Evolutionary conservation across 768 basidiomycete species (phyloP).

Genomic region (Saitozyma podzolica): DNA sequence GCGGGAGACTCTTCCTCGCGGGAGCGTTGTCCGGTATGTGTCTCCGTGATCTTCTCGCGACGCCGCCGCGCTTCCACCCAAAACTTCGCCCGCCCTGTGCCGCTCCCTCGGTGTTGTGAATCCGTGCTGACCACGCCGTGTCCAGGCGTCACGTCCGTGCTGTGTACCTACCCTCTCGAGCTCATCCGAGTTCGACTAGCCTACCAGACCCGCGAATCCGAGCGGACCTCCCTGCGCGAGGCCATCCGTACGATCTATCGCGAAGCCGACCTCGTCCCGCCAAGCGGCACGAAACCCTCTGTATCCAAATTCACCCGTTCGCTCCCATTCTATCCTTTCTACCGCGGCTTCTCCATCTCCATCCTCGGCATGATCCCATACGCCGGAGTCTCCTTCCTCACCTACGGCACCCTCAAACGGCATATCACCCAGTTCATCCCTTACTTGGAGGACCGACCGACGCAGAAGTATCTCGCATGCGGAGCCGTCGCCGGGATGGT

Average conservation of each 20-base stretch:
- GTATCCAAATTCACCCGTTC: constrained; percentile 43
- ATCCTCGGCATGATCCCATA: constrained; percentile 91
- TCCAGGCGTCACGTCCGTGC: constrained; percentile 77
- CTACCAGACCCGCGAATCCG: constrained; percentile 63
- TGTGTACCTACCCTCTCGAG: constrained; percentile 93
- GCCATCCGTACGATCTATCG: constrained; percentile 62
- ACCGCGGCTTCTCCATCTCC: constrained; percentile 94
- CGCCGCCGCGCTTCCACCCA: too few relatives aligned
- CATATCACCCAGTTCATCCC: constrained; percentile 53
- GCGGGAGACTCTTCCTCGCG: constrained; percentile 74
- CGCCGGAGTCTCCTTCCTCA: constrained; percentile 89
- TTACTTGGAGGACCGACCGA: constrained; percentile 48
- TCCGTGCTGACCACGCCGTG: neutral
- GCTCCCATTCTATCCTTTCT: constrained; percentile 66
- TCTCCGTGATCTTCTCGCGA: neutral
- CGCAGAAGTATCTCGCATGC: constrained; percentile 70
- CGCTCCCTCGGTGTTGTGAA: neutral
- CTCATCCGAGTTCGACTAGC: constrained; percentile 94
- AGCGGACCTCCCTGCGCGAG: constrained; percentile 58
- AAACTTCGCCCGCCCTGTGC: too few relatives aligned
- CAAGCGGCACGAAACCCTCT: neutral
- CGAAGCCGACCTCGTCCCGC: constrained; percentile 57
- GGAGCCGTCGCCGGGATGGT: constrained; percentile 83
- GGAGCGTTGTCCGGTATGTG: constrained; percentile 80
- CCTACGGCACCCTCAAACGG: constrained; percentile 71